These are phyloP conservation scores for Parathielavia hyrcaniae DNA, from an alignment of 495 filamentous ascomycete genomes.

Conservation along the genomic window DNA sequence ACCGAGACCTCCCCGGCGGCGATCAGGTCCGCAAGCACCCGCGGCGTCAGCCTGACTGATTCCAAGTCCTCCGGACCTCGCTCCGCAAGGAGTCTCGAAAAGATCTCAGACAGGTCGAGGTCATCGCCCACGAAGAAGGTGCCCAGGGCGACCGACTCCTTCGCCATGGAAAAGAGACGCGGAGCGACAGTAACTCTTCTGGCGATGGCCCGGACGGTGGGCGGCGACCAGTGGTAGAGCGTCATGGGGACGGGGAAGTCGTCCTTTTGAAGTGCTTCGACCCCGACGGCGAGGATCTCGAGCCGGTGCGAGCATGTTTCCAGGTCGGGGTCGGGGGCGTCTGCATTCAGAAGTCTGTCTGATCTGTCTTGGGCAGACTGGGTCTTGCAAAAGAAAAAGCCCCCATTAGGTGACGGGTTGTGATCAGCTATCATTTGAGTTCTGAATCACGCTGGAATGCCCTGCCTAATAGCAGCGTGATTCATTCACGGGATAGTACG, in stretches of 20 bases:
- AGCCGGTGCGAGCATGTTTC: not conserved
- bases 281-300: not conserved
- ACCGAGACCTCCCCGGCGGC: not conserved
- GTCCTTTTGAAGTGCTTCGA: not conserved
- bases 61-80: not conserved
- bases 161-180: not conserved
- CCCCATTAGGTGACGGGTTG: too few species aligned
- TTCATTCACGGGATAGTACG: too few species aligned
- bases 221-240: not conserved
- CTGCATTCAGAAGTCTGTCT: too few species aligned
- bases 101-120: not conserved
- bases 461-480: too few species aligned
- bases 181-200: not conserved
- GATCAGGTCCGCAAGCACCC: not conserved
- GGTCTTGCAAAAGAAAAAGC: too few species aligned
- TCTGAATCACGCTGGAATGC: too few species aligned
- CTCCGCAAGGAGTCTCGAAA: not conserved
- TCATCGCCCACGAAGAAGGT: not conserved
- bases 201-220: not conserved
- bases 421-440: too few species aligned
- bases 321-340: not conserved
- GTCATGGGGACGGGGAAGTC: not conserved
- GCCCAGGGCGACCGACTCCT: not conserved
- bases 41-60: not conserved
- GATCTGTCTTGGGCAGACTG: too few species aligned